A percentile compares a stretch with the other conserved stretches of the same genome.
Evolutionary conservation across 345 rosid species (phyloP).

Genomic region (Camelina laxa): DNA sequence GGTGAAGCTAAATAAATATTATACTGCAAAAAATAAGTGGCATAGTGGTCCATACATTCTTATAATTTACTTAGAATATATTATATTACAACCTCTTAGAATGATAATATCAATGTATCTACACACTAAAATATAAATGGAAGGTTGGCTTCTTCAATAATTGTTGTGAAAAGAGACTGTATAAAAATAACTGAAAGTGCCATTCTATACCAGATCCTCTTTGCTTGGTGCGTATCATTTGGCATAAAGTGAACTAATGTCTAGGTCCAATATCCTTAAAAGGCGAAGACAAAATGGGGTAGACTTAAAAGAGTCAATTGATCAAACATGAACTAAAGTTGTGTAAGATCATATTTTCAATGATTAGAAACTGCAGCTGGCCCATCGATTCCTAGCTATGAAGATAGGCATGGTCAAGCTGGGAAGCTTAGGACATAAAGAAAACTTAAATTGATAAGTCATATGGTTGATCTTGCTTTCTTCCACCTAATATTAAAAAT

Average conservation of each 20-base stretch:
- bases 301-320: slow-evolving; percentile 18
- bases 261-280: slow-evolving; percentile 24
- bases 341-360: slow-evolving; percentile 20
- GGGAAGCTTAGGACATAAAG: slow-evolving; percentile 5
- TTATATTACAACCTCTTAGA: not conserved
- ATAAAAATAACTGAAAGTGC: not conserved
- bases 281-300: slow-evolving; percentile 1
- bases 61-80: not conserved
- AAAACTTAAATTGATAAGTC: not conserved
- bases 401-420: slow-evolving; percentile 23
- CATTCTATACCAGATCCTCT: not conserved
- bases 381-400: not conserved
- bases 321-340: slow-evolving; percentile 19
- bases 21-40: not conserved
- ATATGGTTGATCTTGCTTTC: not conserved
- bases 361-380: slow-evolving; percentile 16
- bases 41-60: not conserved
- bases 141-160: not conserved
- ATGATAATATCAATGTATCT: not conserved
- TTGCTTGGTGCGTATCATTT: slow-evolving; percentile 22
- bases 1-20: not conserved
- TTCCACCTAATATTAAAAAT: not conserved
- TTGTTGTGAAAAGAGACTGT: not conserved
- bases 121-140: not conserved
- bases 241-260: slow-evolving; percentile 29